These are phyloP conservation scores for Bathelium albidoporum DNA, from an alignment of 495 filamentous ascomycete species.

Conservation along the genomic window DNA sequence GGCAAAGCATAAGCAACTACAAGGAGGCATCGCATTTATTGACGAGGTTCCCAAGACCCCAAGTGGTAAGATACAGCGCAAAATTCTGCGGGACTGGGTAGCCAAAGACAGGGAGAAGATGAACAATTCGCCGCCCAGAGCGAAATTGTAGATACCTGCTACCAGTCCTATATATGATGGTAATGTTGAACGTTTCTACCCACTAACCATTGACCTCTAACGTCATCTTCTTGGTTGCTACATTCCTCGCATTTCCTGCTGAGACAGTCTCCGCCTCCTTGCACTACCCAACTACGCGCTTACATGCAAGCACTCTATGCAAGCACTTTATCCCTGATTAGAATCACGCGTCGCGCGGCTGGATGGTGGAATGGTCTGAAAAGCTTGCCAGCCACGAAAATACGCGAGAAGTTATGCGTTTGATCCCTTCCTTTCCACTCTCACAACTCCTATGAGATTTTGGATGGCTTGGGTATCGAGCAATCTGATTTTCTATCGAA, in stretches of 20 bases:
- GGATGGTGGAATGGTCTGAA: background rate
- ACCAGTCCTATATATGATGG: background rate
- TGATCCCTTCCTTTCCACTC: background rate
- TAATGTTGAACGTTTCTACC: background rate
- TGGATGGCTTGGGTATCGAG: background rate
- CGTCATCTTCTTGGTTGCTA: background rate
- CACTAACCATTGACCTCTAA: background rate
- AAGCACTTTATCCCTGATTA: background rate
- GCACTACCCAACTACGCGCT: background rate
- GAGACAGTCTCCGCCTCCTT: background rate
- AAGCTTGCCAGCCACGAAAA: background rate
- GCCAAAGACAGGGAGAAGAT: slow-evolving; percentile 27
- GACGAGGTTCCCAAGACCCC: slow-evolving; percentile 28
- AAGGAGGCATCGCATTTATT: slow-evolving; percentile 30
- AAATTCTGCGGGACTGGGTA: slow-evolving; percentile 33
- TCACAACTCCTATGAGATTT: background rate
- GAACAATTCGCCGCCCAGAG: slow-evolving; percentile 7
- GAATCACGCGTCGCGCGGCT: background rate
- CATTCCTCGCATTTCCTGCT: background rate
- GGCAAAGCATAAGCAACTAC: slow-evolving; percentile 30
- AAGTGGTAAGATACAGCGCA: slow-evolving; percentile 38
- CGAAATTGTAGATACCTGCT: slow-evolving; percentile 9
- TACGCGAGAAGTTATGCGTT: background rate
- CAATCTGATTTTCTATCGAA: too few species aligned
- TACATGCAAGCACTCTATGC: background rate